Conservation (phyloP, 2,329 filamentous ascomycete species). For the Neonectria ditissima region DNA sequence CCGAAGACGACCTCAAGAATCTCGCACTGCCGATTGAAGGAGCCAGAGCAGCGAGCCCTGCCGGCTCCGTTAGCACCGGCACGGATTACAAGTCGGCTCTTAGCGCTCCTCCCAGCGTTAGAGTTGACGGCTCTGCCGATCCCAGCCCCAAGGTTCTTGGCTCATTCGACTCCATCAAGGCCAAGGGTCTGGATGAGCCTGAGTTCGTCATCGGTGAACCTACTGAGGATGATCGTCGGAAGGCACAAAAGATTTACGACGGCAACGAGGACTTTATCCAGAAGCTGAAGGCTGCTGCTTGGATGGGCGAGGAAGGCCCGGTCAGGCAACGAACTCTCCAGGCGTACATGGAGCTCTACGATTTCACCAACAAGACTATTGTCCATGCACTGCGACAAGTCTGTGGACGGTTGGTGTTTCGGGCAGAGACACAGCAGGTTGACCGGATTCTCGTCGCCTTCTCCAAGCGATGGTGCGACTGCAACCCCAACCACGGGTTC, state of each 20-base stretch:
- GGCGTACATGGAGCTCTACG: conserved; percentile 93
- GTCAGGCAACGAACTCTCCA: conserved; percentile 68
- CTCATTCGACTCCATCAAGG: conserved; percentile 49
- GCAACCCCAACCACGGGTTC: conserved; percentile 93
- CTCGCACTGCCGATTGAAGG: conserved; percentile 59
- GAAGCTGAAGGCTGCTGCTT: conserved; percentile 84
- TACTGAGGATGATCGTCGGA: conserved; percentile 77
- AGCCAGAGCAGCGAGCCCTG: conserved; percentile 49
- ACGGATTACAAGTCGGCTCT: conserved; percentile 57
- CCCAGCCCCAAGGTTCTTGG: conserved; percentile 51
- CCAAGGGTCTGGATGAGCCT: conserved; percentile 67
- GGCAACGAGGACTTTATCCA: conserved; percentile 84
- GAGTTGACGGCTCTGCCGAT: conserved; percentile 55
- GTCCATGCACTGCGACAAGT: conserved; percentile 82
- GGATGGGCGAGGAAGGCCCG: conserved; percentile 82
- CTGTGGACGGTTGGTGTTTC: conserved; percentile 83
- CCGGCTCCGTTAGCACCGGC: conserved; percentile 52
- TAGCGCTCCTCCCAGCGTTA: conserved; percentile 59
- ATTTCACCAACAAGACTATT: conserved; percentile 86
- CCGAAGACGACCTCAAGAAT: conserved; percentile 51
- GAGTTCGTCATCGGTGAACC: conserved; percentile 69
- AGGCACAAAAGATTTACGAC: conserved; percentile 85
- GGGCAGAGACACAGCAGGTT: conserved; percentile 95
- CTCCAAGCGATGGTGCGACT: conserved; percentile 90
- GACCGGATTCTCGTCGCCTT: conserved; percentile 94